These are phyloP conservation scores for Andrographis paniculata DNA, from an alignment of 305 asterid genomes.

Conservation along the genomic window DNA sequence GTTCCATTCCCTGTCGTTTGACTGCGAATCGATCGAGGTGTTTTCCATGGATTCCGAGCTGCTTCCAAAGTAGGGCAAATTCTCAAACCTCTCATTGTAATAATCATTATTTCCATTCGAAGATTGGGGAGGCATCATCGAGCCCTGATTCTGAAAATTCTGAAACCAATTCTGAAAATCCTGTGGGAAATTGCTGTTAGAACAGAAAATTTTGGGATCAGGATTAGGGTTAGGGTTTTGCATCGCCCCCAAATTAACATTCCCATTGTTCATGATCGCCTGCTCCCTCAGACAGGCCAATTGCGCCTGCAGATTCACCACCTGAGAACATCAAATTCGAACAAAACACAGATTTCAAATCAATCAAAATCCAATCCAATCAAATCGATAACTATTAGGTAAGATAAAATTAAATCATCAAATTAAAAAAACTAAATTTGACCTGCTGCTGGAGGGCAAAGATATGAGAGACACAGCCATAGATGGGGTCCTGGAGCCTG, in stretches of 20 bases:
- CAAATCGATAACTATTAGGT: no score
- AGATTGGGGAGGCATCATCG: conserved; percentile 28
- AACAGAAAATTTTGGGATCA: conserved; percentile 27
- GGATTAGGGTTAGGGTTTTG: conserved; percentile 70
- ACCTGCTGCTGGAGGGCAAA: conserved; percentile 98
- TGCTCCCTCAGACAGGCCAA: conserved; percentile 58
- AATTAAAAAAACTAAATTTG: neutral
- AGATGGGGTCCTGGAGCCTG: conserved; percentile 91
- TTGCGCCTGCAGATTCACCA: conserved; percentile 75
- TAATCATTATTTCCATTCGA: conserved; percentile 31
- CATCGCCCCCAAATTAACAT: no score
- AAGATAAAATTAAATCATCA: neutral
- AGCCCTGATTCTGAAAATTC: conserved; percentile 30
- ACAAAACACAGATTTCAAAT: no score
- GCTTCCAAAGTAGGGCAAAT: conserved; percentile 18
- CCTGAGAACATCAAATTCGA: conserved; percentile 44
- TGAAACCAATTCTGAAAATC: conserved; percentile 62
- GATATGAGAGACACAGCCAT: conserved; percentile 94
- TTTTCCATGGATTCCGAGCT: conserved; percentile 13
- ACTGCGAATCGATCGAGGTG: neutral
- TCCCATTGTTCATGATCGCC: conserved; percentile 36
- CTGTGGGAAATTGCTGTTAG: conserved; percentile 27
- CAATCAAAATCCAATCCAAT: no score
- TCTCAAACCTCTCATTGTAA: conserved; percentile 16
- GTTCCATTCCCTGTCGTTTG: neutral